These are phyloP conservation scores for Sextonia rubra DNA, from an alignment of 164 flowering plant species.

Conservation along the genomic window DNA sequence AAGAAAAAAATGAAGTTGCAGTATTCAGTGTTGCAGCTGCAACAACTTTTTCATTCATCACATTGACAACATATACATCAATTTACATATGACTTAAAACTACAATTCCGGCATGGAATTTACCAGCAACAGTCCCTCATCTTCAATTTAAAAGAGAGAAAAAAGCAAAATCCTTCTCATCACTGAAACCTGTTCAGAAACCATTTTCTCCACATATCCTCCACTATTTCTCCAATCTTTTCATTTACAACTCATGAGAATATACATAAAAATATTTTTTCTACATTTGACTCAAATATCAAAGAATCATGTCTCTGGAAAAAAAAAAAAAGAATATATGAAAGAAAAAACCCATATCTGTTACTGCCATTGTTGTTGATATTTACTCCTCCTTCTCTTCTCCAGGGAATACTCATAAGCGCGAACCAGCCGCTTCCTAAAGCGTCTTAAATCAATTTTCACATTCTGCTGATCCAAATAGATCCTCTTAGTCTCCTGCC, in stretches of 20 bases:
- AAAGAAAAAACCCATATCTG: neutral
- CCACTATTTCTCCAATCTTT: neutral
- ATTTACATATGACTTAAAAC: neutral
- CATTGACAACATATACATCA: no score
- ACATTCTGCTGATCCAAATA: slow-evolving; percentile 80
- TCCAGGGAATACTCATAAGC: slow-evolving; percentile 37
- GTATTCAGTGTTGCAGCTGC: no score
- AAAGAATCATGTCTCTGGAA: no score
- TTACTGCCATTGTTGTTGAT: neutral
- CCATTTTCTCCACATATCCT: neutral
- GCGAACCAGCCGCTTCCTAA: slow-evolving; percentile 44
- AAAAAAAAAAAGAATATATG: no score
- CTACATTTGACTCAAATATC: no score
- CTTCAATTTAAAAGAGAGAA: neutral
- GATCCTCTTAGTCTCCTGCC: slow-evolving; percentile 80
- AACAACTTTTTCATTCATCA: no score
- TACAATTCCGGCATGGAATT: neutral
- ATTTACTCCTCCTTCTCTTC: slow-evolving; percentile 7
- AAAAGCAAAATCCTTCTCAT: neutral
- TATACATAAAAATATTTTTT: neutral
- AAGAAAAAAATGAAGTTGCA: no score
- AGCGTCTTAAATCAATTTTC: slow-evolving; percentile 54
- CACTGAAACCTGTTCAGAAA: neutral
- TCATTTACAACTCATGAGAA: neutral
- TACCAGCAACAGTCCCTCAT: neutral